Evolutionary conservation across 1,139 yeast species (phyloP).

Genomic region (Kurtzmaniella natalensis): DNA sequence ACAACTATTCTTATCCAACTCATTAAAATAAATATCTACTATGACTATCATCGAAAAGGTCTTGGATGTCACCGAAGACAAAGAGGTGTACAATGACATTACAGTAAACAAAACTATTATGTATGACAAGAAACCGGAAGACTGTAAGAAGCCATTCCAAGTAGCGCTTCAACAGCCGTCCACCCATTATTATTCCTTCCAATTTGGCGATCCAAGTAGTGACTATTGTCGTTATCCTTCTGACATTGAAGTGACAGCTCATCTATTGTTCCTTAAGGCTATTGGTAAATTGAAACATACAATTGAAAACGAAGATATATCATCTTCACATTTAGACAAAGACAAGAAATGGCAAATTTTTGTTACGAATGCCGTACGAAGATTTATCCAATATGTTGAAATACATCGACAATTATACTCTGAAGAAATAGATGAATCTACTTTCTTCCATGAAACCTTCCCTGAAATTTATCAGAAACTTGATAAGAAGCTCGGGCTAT

Average conservation of each 20-base stretch:
- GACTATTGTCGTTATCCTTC: too few species aligned
- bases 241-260: conserved; percentile 25
- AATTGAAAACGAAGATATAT: conserved; percentile 10
- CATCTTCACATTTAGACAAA: conserved; percentile 3
- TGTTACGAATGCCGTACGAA: conserved; percentile 24
- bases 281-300: conserved; percentile 20
- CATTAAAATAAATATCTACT: too few species aligned
- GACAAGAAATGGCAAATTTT: conserved; percentile 28
- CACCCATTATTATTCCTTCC: too few species aligned
- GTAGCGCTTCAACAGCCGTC: too few species aligned
- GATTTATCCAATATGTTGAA: conserved; percentile 22
- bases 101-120: too few species aligned
- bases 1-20: too few species aligned
- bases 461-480: conserved; percentile 1
- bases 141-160: too few species aligned
- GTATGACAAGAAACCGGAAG: too few species aligned
- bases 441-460: background rate
- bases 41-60: too few species aligned
- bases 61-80: too few species aligned
- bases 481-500: conserved; percentile 2
- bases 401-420: background rate
- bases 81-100: too few species aligned
- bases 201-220: too few species aligned
- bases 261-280: conserved; percentile 27
- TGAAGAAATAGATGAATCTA: background rate